Evolutionary conservation across 345 rosid species (phyloP).

Genomic region (Leavenworthia alabamica): DNA sequence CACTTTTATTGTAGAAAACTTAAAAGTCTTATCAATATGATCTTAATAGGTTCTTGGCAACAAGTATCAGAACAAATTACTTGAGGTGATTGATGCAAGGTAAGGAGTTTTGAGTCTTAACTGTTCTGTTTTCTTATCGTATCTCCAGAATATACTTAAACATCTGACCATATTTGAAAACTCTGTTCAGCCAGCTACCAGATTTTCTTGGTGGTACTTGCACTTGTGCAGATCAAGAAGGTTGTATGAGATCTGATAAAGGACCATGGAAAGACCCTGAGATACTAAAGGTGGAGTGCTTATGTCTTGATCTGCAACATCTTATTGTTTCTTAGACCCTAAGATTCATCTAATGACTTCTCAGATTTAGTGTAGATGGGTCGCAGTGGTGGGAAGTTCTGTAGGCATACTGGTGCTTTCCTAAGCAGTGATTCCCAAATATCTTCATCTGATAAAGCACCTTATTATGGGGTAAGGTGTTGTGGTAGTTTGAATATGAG

Average conservation of each 20-base stretch:
- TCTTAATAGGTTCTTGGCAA: conserved; percentile 67
- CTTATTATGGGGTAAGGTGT: conserved; percentile 35
- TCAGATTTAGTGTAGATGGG: conserved; percentile 47
- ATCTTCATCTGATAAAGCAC: conserved; percentile 43
- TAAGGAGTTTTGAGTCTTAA: conserved; percentile 9
- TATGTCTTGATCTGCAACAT: not conserved
- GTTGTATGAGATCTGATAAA: conserved; percentile 86
- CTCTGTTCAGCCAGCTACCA: conserved; percentile 70
- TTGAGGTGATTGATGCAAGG: conserved; percentile 88
- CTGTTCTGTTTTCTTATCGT: not conserved
- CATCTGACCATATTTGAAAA: conserved; percentile 13
- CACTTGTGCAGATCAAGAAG: conserved; percentile 71
- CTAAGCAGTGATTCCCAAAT: conserved; percentile 47
- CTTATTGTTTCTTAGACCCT: no score
- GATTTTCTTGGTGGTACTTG: conserved; percentile 88
- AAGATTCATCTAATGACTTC: not conserved
- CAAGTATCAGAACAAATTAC: conserved; percentile 73
- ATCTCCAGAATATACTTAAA: not conserved
- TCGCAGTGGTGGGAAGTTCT: conserved; percentile 48
- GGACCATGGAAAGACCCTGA: conserved; percentile 93
- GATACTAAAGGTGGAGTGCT: conserved; percentile 55
- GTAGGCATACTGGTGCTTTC: conserved; percentile 49
- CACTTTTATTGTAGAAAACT: not conserved
- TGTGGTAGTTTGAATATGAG: conserved; percentile 1
- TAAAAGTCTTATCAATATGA: conserved; percentile 4